Conservation (phyloP, 768 basidiomycete species). For the Amanita phalloides region DNA sequence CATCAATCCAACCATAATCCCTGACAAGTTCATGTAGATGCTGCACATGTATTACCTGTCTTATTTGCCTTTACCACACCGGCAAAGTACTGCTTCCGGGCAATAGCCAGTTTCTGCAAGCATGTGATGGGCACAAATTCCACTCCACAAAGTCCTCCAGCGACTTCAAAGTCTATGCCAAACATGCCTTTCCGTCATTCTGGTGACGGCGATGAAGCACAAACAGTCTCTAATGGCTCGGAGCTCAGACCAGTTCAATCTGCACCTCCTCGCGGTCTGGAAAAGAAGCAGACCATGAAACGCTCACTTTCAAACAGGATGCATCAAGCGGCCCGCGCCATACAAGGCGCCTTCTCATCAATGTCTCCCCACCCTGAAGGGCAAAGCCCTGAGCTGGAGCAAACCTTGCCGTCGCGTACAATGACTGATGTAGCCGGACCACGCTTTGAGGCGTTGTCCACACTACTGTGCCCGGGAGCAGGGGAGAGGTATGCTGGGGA, state of each 20-base stretch:
- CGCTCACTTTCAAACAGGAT: slow-evolving; percentile 13
- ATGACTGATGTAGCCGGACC: slow-evolving; percentile 25
- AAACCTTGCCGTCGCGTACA: slow-evolving; percentile 6
- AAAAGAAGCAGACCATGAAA: slow-evolving; percentile 2
- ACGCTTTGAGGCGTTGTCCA: slow-evolving; percentile 15
- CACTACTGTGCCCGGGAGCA: slow-evolving; percentile 7
- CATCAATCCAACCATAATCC: slow-evolving; percentile 9
- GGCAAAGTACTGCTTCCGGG: slow-evolving; percentile 71
- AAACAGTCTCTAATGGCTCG: neutral
- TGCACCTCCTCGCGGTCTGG: neutral
- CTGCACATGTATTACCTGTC: slow-evolving; percentile 64
- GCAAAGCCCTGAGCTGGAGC: neutral
- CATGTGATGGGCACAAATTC: slow-evolving; percentile 44
- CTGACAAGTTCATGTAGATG: slow-evolving; percentile 29
- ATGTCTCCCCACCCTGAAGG: neutral
- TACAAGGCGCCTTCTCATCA: neutral
- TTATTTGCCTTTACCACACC: slow-evolving; percentile 70
- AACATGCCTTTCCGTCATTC: neutral
- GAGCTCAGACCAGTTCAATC: neutral
- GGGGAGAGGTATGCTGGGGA: slow-evolving; percentile 47
- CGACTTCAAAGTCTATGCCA: slow-evolving; percentile 6
- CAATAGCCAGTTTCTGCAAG: slow-evolving; percentile 62
- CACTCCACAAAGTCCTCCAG: slow-evolving; percentile 11
- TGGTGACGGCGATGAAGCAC: neutral
- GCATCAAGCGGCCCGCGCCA: slow-evolving; percentile 8